Percentiles rank a stretch among this genome's conserved stretches.
Evolutionary conservation across 352 stramenopile genomes (phyloP).

Genomic region (Pythium dissimile): DNA sequence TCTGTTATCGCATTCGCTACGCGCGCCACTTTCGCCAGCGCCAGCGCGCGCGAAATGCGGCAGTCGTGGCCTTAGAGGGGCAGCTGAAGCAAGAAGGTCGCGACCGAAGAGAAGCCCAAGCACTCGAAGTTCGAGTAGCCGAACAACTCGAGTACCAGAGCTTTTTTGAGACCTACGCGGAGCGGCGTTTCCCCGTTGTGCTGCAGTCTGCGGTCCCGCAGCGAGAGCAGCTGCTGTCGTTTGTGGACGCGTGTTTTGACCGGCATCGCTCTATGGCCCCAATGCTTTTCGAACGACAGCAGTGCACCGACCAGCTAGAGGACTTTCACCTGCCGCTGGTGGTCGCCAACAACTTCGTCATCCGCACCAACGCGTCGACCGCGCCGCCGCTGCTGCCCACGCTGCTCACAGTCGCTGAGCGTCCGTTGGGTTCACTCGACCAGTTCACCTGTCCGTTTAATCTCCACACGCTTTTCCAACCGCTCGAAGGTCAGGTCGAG

Average conservation of each 20-base stretch:
- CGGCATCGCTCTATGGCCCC: background rate
- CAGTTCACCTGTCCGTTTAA: slow-evolving; percentile 51
- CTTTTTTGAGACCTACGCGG: slow-evolving; percentile 62
- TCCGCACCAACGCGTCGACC: slow-evolving; percentile 43
- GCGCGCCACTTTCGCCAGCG: slow-evolving; percentile 40
- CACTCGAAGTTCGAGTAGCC: slow-evolving; percentile 15
- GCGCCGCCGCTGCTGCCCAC: slow-evolving; percentile 28
- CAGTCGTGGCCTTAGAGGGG: background rate
- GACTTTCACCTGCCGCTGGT: slow-evolving; percentile 51
- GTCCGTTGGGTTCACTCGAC: background rate
- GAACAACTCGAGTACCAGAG: slow-evolving; percentile 44
- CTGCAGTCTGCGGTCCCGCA: slow-evolving; percentile 4
- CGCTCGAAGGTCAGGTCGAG: background rate
- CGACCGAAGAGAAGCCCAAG: background rate
- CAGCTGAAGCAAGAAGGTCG: background rate
- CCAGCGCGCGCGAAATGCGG: slow-evolving; percentile 15
- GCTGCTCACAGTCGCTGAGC: slow-evolving; percentile 9
- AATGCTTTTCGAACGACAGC: slow-evolving; percentile 26
- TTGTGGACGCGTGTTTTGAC: slow-evolving; percentile 28
- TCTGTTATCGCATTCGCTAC: slow-evolving; percentile 54
- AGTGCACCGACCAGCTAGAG: slow-evolving; percentile 33
- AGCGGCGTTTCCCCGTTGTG: slow-evolving; percentile 31
- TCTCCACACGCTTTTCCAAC: slow-evolving; percentile 48
- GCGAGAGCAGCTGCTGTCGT: slow-evolving; percentile 5
- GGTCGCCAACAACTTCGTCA: slow-evolving; percentile 65